Evolutionary conservation across 768 basidiomycete genomes (phyloP), one percentile per base, ranked within the genome.

Genomic region (Chalciporus pseudorubinellus): DNA sequence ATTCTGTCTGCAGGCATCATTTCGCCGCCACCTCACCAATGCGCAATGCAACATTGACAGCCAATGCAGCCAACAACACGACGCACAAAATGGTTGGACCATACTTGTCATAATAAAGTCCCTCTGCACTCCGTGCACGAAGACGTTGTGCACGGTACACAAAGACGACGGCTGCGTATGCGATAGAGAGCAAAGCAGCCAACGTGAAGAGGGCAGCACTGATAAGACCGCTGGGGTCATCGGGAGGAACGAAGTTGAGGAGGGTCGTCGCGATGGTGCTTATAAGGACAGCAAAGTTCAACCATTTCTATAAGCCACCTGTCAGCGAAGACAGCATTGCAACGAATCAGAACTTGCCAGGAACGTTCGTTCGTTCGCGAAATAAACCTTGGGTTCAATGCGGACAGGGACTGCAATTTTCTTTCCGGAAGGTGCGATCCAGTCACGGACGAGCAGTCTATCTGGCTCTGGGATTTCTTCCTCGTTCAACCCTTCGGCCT

Each of bases 321-420:
- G 20, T 57, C 34, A 60, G 48, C 20, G 20, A 44, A 14, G 40
- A 6, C 11, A 6, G 28, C 26, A 9, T n/a, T 4, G 21, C 13
- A 22, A 29, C 14, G 4, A 48, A 49, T n/a, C 1, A 41, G 39
- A 51, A 76, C 92, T 71, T 67, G 91, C 93, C 71, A 95, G 68
- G 78, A 94, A 95, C 13, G 95, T 98, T 54, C 95, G 79, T 70
- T 98, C 95, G 33, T 87, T 85, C 6, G 97, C 97, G 67, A 98
- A 99, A 65, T 95, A 95, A 4, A 97, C 94, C 72, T 99, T 99
- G 24, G 97, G 97, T 69, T 99, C 97, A 42, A 99, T 82, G 48
- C 97, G 82, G n/a, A 99, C 88, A 21, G 95, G 94, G 3, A 98
- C 83, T 0, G 93, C 83, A 51, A 99, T 95, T 57, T 80, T 78